Evolutionary conservation across 768 basidiomycete species (phyloP).

Genomic region (Sporobolomyces pararoseus): DNA sequence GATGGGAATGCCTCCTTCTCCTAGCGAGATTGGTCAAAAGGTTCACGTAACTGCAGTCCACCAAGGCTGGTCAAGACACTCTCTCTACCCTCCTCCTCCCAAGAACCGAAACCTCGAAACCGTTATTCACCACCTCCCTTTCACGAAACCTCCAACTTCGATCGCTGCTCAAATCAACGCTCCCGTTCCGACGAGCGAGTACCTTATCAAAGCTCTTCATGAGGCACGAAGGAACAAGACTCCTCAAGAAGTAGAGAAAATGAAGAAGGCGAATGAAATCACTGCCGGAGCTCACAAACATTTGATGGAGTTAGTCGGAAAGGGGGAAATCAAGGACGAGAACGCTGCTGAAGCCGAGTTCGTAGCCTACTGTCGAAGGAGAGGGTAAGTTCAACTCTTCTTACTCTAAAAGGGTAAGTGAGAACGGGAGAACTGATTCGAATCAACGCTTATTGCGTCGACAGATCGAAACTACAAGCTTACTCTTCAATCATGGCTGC

Average conservation of each 20-base stretch:
- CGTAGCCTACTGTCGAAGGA: conserved; percentile 78
- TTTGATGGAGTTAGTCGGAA: conserved; percentile 64
- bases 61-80: conserved; percentile 28
- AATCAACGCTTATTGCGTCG: not conserved
- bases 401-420: no score
- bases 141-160: conserved; percentile 22
- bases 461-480: conserved; percentile 78
- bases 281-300: conserved; percentile 84
- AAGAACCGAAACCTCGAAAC: conserved; percentile 24
- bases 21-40: conserved; percentile 56
- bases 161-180: conserved; percentile 32
- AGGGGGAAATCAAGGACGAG: conserved; percentile 85
- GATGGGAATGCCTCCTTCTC: conserved; percentile 75
- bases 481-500: conserved; percentile 91
- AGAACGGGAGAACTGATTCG: no score
- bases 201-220: conserved; percentile 72
- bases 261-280: conserved; percentile 76
- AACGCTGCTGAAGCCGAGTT: conserved; percentile 92
- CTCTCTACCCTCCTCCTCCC: conserved; percentile 33
- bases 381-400: conserved; percentile 67
- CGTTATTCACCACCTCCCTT: conserved; percentile 37
- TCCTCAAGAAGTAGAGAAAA: conserved; percentile 65
- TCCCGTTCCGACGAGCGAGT: conserved; percentile 21
- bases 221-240: conserved; percentile 75
- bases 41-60: conserved; percentile 27